phyloP scores from a whole-genome alignment of 257 asterid genomes.

The Solanum gracilifrons region DNA sequence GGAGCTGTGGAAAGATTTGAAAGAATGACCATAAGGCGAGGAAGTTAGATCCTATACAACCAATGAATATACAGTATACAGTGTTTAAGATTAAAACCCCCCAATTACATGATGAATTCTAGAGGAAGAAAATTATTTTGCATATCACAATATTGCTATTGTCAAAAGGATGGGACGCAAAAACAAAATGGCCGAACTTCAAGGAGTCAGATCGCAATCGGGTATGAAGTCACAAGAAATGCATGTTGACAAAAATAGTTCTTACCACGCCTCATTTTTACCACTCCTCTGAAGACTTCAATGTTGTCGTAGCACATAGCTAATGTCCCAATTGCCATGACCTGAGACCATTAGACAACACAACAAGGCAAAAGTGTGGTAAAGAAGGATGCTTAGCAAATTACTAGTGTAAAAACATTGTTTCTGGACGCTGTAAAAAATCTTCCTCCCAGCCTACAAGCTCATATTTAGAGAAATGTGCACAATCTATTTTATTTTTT shows the following conservation, averaged over 20 bases:
- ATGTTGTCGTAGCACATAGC: conserved; percentile 91
- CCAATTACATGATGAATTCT: background rate
- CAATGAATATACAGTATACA: background rate
- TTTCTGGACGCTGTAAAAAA: background rate
- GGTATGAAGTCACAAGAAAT: background rate
- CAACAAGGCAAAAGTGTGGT: background rate
- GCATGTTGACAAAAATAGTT: background rate
- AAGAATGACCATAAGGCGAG: background rate
- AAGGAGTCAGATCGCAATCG: background rate
- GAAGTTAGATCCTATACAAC: background rate
- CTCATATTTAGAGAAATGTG: background rate
- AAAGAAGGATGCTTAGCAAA: background rate
- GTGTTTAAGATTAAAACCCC: background rate
- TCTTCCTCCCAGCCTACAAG: background rate
- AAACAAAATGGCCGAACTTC: background rate
- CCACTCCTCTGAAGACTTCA: conserved; percentile 88
- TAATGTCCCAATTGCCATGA: conserved; percentile 96
- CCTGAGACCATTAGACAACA: conserved; percentile 28
- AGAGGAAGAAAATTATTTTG: background rate
- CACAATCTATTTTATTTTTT: background rate
- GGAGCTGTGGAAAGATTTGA: background rate
- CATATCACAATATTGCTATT: background rate
- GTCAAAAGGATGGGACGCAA: background rate
- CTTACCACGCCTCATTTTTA: conserved; percentile 98
- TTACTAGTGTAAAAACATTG: background rate